Conservation (phyloP, 805 yeast genomes). For the Lachancea thermotolerans region DNA sequence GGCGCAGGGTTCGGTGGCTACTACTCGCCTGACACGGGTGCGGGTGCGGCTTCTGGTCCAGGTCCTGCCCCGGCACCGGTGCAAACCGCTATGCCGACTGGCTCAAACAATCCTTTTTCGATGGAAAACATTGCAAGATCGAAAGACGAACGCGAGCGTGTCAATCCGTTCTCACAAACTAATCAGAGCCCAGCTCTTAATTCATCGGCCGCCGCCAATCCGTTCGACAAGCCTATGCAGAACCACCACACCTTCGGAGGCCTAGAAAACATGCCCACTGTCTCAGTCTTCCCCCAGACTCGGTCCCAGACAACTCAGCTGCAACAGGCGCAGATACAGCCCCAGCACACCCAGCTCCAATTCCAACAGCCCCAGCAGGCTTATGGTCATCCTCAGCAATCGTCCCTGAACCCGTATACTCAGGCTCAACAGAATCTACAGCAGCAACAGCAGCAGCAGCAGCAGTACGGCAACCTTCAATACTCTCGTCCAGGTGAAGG, state of each 20-base stretch:
- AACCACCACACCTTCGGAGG: slow-evolving; percentile 10
- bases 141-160: slow-evolving; percentile 12
- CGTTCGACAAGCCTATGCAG: slow-evolving; percentile 8
- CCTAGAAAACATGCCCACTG: slow-evolving; percentile 9
- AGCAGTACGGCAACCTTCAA: slow-evolving; percentile 2
- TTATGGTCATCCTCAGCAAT: slow-evolving; percentile 4
- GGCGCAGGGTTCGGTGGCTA: slow-evolving; percentile 59
- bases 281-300: slow-evolving; percentile 11
- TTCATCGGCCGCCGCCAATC: slow-evolving; percentile 7
- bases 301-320: neutral
- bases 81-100: slow-evolving; percentile 22
- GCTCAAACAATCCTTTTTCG: slow-evolving; percentile 36
- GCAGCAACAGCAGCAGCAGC: slow-evolving; percentile 7
- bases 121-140: slow-evolving; percentile 24
- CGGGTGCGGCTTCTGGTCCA: slow-evolving; percentile 4
- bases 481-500: slow-evolving; percentile 11
- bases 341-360: slow-evolving; percentile 4
- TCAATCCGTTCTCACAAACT: slow-evolving; percentile 17
- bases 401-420: neutral
- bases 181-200: slow-evolving; percentile 4
- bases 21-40: slow-evolving; percentile 10
- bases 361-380: slow-evolving; percentile 11
- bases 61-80: slow-evolving; percentile 4
- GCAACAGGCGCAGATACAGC: slow-evolving; percentile 7
- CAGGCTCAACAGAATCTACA: slow-evolving; percentile 10